Evolutionary conservation across 495 filamentous ascomycete species (phyloP).

Genomic region (Massariosphaeria phaeospora): DNA sequence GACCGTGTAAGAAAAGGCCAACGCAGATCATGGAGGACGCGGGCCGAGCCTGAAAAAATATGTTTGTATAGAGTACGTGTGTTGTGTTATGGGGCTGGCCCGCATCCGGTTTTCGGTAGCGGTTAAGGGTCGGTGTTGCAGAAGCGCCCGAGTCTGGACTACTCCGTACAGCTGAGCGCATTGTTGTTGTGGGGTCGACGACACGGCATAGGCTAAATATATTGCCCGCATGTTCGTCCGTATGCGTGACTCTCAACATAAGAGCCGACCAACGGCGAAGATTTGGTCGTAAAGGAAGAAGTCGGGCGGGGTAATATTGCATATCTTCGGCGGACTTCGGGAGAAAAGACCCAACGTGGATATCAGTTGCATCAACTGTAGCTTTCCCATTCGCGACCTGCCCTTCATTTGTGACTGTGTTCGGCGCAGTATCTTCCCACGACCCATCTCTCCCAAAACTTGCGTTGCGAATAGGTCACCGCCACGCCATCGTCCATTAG

Average conservation of each 20-base stretch:
- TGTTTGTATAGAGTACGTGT: background rate
- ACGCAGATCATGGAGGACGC: background rate
- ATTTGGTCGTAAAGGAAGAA: background rate
- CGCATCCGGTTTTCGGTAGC: slow-evolving; percentile 3
- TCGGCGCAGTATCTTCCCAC: slow-evolving; percentile 36
- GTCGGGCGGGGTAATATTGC: slow-evolving; percentile 5
- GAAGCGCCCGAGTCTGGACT: background rate
- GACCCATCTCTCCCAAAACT: slow-evolving; percentile 63
- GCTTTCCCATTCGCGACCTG: background rate
- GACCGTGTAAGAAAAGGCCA: background rate
- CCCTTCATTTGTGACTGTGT: slow-evolving; percentile 29
- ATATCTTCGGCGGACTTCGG: background rate
- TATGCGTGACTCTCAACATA: slow-evolving; percentile 1
- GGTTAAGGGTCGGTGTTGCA: background rate
- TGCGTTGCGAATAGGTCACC: slow-evolving; percentile 51
- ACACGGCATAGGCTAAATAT: slow-evolving; percentile 22
- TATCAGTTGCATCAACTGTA: background rate
- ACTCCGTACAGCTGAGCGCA: slow-evolving; percentile 1
- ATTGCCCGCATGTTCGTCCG: slow-evolving; percentile 6
- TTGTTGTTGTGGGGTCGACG: background rate
- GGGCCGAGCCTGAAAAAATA: background rate
- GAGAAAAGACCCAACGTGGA: background rate
- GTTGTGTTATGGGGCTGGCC: background rate
- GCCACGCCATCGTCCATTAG: slow-evolving; percentile 55
- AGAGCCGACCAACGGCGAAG: background rate